Base-by-base conservation (phyloP, 805 yeast species). In the Candida insectalens region DNA sequence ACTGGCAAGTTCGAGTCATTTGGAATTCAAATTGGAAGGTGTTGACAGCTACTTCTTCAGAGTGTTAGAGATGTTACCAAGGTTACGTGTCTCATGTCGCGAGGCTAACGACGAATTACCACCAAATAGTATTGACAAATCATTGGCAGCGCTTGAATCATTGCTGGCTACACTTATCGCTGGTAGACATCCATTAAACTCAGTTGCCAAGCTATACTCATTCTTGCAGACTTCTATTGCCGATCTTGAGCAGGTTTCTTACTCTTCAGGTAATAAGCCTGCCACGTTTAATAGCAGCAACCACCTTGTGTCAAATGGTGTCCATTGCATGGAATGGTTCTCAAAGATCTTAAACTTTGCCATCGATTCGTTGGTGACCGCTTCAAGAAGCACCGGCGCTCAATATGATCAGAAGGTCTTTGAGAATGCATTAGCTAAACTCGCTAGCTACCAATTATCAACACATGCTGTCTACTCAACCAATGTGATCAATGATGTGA, bases 11-110 rank as follows among this genome's bases (percentile, higher is more conserved):
- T 56, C 77, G 5, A 59, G 56, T 5, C 58, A 77, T 2, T 67
- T 80, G 35, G 50, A 50, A 4, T 57, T 45, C 1, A 36, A 43
- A 2, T 49, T 74, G 25, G 60, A 60, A 9, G 35, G 39, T 10
- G 39, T 50, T 19, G 79, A 78, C 46, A 69, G 51, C 0, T 69
- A 71, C 44, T 87, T 74, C 57, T 82, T 71, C 60, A 66, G 83
- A 39, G 54, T 84, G 6, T 56, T 92, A 25, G 97, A 92, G 45
- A 50, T 88, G 19, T 55, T 89, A 29, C 96, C 96, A 3, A 65
- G 89, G 30, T 59, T 89, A 36, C 69, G 95, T 47, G 69, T 77
- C 14, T 60, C 83, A 2, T 75, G 78, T 8, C 55, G 74, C 2
- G 63, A 63, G 10, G 71, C 77, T 10, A 69, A 77, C 6, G 80